phyloP scores from a whole-genome alignment of 2,329 filamentous ascomycete species.

The Apiospora malaysiana region DNA sequence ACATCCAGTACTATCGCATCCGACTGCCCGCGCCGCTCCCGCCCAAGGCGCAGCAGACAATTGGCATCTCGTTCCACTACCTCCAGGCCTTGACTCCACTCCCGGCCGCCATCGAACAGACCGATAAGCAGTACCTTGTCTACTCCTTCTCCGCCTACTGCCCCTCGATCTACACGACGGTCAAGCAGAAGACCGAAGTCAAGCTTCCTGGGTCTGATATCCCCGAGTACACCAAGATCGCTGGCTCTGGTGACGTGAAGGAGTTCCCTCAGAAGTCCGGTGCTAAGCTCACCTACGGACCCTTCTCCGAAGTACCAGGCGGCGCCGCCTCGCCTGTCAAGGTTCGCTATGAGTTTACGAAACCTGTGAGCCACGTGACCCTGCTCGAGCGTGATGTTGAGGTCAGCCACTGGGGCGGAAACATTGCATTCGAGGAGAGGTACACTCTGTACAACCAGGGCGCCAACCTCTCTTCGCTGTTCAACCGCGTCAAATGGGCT shows the following conservation, averaged over 20 bases:
- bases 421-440: slow-evolving; percentile 91
- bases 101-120: slow-evolving; percentile 82
- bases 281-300: slow-evolving; percentile 85
- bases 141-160: slow-evolving; percentile 87
- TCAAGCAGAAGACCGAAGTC: slow-evolving; percentile 96
- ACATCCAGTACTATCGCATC: slow-evolving; percentile 84
- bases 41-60: slow-evolving; percentile 78
- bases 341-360: slow-evolving; percentile 94
- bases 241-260: slow-evolving; percentile 64
- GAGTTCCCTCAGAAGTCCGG: slow-evolving; percentile 81
- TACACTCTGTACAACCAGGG: slow-evolving; percentile 89
- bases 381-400: slow-evolving; percentile 89
- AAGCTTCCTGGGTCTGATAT: slow-evolving; percentile 82
- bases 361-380: slow-evolving; percentile 81
- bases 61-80: slow-evolving; percentile 85
- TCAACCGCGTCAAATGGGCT: slow-evolving; percentile 79
- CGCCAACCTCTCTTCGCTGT: slow-evolving; percentile 75
- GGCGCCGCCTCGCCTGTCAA: slow-evolving; percentile 74
- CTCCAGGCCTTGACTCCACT: slow-evolving; percentile 81
- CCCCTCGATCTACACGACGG: slow-evolving; percentile 81
- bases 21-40: slow-evolving; percentile 77
- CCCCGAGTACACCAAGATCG: slow-evolving; percentile 83
- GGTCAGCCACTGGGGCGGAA: slow-evolving; percentile 97
- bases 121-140: slow-evolving; percentile 83
- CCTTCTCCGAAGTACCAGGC: slow-evolving; percentile 82